Percentiles rank a stretch among this genome's conserved stretches.
Conservation (phyloP, 352 stramenopile genomes). For the Phytophthora tentaculata region DNA sequence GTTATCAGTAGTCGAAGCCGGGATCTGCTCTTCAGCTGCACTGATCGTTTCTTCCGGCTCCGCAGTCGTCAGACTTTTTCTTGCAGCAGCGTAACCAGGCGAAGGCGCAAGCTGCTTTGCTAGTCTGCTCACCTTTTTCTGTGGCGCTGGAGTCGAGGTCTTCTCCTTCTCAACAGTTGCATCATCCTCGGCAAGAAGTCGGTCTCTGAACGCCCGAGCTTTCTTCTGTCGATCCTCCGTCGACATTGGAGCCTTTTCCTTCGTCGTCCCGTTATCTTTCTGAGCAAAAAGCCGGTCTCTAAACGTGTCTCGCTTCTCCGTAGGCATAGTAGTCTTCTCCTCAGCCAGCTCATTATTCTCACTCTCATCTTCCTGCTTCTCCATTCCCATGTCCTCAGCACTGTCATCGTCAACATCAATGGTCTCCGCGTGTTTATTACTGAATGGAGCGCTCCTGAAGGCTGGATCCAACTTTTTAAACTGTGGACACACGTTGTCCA, state of each 20-base stretch:
- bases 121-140: conserved; percentile 5
- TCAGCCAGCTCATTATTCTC: conserved; percentile 3
- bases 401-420: conserved; percentile 34
- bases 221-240: conserved; percentile 4
- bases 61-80: conserved; percentile 13
- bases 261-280: neutral
- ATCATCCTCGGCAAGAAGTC: conserved; percentile 2
- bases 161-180: neutral
- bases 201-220: conserved; percentile 8
- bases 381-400: conserved; percentile 10
- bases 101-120: conserved; percentile 10
- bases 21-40: neutral
- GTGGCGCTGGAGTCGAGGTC: neutral
- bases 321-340: conserved; percentile 1
- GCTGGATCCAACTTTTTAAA: conserved; percentile 39
- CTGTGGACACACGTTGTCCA: conserved; percentile 34
- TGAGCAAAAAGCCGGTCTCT: conserved; percentile 14
- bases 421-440: conserved; percentile 22
- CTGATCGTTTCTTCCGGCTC: neutral
- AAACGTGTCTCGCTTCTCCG: conserved; percentile 18
- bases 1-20: neutral
- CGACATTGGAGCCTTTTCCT: neutral
- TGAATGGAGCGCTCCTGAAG: conserved; percentile 33
- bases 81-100: conserved; percentile 14
- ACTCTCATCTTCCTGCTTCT: conserved; percentile 10